These are phyloP conservation scores for Populus deltoides DNA, from an alignment of 345 rosid genomes.

Conservation along the genomic window DNA sequence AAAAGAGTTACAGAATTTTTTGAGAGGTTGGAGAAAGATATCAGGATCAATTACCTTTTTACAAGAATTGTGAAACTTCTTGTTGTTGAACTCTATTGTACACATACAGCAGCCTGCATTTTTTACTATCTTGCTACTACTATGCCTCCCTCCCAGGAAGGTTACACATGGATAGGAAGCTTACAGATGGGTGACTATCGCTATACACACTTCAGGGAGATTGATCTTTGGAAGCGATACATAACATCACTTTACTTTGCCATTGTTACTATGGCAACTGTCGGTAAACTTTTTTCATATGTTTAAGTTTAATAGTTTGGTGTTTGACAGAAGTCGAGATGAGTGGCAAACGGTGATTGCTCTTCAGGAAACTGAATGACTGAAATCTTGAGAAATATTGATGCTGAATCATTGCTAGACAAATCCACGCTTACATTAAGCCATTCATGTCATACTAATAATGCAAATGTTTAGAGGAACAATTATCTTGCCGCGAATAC, in stretches of 20 bases:
- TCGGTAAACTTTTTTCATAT: conserved; percentile 41
- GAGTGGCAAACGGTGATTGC: neutral
- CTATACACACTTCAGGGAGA: conserved; percentile 60
- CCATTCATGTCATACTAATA: too few relatives aligned
- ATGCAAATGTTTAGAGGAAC: too few relatives aligned
- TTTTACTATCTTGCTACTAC: conserved; percentile 92
- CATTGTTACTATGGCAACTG: conserved; percentile 87
- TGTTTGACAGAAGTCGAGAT: neutral
- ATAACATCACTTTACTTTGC: conserved; percentile 76
- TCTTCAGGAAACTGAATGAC: too few relatives aligned
- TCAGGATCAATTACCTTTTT: conserved; percentile 74
- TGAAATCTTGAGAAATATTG: too few relatives aligned
- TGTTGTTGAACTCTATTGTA: conserved; percentile 82
- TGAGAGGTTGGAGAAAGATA: conserved; percentile 77
- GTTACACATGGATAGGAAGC: conserved; percentile 90
- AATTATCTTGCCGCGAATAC: too few relatives aligned
- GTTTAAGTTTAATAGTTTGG: neutral
- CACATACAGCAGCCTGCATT: conserved; percentile 90
- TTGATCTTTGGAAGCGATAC: conserved; percentile 75
- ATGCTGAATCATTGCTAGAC: too few relatives aligned
- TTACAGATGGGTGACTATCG: conserved; percentile 70
- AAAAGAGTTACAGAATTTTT: conserved; percentile 55
- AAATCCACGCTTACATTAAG: too few relatives aligned
- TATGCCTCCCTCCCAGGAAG: conserved; percentile 66
- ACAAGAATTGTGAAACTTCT: conserved; percentile 78